Evolutionary conservation across 2,329 filamentous ascomycete species (phyloP).

Genomic region (Pseudophaeomoniella oleicola): DNA sequence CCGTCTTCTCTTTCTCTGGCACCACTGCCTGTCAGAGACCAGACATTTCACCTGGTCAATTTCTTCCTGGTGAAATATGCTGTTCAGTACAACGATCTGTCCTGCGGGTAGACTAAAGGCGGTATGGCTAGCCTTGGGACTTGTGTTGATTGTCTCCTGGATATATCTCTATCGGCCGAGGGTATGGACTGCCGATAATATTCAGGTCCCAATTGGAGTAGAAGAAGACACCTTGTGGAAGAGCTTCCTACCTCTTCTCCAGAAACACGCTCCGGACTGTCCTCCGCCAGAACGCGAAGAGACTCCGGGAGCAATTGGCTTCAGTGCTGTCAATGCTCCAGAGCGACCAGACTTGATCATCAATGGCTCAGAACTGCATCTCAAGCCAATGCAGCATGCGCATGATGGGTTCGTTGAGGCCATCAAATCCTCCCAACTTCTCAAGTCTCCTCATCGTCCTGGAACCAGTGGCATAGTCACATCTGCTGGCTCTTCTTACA

Average conservation of each 20-base stretch:
- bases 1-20: no score
- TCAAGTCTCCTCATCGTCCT: neutral
- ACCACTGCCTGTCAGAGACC: no score
- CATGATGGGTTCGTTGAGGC: neutral
- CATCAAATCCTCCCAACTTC: neutral
- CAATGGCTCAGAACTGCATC: neutral
- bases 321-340: neutral
- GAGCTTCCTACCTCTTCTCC: neutral
- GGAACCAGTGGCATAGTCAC: slow-evolving; percentile 34
- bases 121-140: neutral
- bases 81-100: neutral
- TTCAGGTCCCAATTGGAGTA: neutral
- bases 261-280: neutral
- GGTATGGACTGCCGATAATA: neutral
- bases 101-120: neutral
- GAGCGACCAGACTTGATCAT: neutral
- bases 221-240: neutral
- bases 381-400: neutral
- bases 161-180: neutral
- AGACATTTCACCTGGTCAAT: no score
- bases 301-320: neutral
- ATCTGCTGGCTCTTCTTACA: slow-evolving; percentile 31
- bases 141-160: neutral
- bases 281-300: neutral
- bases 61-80: neutral